Evolutionary conservation across 306 rosid genomes (phyloP).

Genomic region (Cercis canadensis): DNA sequence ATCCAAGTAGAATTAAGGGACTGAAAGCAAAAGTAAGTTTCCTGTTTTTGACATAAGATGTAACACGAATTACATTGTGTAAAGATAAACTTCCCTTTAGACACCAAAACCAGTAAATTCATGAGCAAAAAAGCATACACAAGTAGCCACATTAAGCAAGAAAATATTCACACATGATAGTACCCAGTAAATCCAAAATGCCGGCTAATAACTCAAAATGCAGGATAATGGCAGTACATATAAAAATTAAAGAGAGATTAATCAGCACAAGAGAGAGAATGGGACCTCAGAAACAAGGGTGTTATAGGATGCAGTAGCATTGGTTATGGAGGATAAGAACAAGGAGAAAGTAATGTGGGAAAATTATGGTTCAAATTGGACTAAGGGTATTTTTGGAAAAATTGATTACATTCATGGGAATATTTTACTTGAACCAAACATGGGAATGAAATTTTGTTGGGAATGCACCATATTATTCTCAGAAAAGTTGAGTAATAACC

Average conservation of each 20-base stretch:
- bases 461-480: too few species aligned
- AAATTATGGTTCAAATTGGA: too few species aligned
- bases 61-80: background rate
- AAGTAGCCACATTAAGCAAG: slow-evolving; percentile 18
- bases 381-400: too few species aligned
- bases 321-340: slow-evolving; percentile 53
- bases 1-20: too few species aligned
- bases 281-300: slow-evolving; percentile 82
- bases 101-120: slow-evolving; percentile 19
- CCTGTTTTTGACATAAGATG: slow-evolving; percentile 3
- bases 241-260: background rate
- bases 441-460: too few species aligned
- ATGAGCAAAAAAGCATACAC: slow-evolving; percentile 7
- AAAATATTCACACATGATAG: background rate
- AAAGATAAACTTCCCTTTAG: background rate
- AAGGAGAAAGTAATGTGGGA: slow-evolving; percentile 38
- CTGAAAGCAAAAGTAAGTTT: background rate
- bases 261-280: background rate
- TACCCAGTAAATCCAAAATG: slow-evolving; percentile 30
- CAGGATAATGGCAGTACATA: slow-evolving; percentile 8
- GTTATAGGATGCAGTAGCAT: slow-evolving; percentile 61
- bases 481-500: too few species aligned
- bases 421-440: too few species aligned
- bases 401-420: too few species aligned
- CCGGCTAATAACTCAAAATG: slow-evolving; percentile 9